Evolutionary conservation across 768 basidiomycete species (phyloP).

Genomic region (Aureoboletus auriporus): DNA sequence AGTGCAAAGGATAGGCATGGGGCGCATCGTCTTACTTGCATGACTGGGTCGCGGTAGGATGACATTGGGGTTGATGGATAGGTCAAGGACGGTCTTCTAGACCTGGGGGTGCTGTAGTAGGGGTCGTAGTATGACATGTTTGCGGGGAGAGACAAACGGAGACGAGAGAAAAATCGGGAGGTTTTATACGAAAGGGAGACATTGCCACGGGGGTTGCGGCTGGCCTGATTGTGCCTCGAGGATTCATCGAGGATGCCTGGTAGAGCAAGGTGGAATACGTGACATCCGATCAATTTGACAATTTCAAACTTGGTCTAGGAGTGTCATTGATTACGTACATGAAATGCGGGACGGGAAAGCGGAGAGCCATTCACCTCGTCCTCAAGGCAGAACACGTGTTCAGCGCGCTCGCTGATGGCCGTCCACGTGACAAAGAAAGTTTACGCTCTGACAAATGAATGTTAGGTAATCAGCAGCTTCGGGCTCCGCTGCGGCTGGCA

Average conservation of each 20-base stretch:
- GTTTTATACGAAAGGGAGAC: slow-evolving; percentile 23
- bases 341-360: slow-evolving; percentile 10
- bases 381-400: too few species aligned
- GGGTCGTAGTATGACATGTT: slow-evolving; percentile 45
- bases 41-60: slow-evolving; percentile 40
- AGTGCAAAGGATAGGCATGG: slow-evolving; percentile 1
- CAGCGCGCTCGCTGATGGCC: slow-evolving; percentile 6
- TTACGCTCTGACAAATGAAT: not conserved
- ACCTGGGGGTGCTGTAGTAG: slow-evolving; percentile 31
- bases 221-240: slow-evolving; percentile 26
- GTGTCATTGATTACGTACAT: not conserved
- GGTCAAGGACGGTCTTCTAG: slow-evolving; percentile 31
- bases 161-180: slow-evolving; percentile 2
- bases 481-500: slow-evolving; percentile 8
- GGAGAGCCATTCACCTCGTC: slow-evolving; percentile 17
- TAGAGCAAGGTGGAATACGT: slow-evolving; percentile 15
- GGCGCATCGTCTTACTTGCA: slow-evolving; percentile 34
- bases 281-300: slow-evolving; percentile 15
- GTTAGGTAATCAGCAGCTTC: too few species aligned
- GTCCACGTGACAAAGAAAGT: not conserved
- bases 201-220: slow-evolving; percentile 15
- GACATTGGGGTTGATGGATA: slow-evolving; percentile 33
- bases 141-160: slow-evolving; percentile 9
- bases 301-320: slow-evolving; percentile 20
- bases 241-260: slow-evolving; percentile 20